Evolutionary conservation across 768 basidiomycete species (phyloP), one percentile per base, ranked within the genome.

Genomic region (Psilocybe subaeruginosa): DNA sequence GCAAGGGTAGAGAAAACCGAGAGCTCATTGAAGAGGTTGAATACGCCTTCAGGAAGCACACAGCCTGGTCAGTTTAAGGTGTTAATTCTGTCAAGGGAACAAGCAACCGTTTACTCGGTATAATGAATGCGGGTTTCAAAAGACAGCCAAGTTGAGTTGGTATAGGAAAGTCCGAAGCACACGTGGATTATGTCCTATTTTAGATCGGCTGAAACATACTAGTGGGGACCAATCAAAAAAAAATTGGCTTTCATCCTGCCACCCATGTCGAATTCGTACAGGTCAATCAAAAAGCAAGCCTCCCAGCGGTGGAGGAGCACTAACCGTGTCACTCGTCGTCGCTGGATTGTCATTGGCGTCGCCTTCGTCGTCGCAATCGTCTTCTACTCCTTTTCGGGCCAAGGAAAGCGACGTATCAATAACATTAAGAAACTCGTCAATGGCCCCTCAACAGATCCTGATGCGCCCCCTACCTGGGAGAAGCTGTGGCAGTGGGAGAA

Each of bases 401-500:
- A 51, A 8, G 30, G 50, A 33, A 31, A 51, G n/a, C 50, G 30
- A 14, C 50, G 50, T 27, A 30, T 51, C 12, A 14, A 51, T 14
- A 14, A 14, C 14, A 31, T 31, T 3, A 35, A n/a, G 29, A 35
- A n/a, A 43, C 11, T n/a, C 51, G 14, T 31, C 29, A 37, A 17
- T 2, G 31, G 16, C 51, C 12, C 51, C 33, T 12, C 11, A 1
- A 17, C 4, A 37, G 64, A 64, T 51, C 19, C 41, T n/a, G 64
- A 68, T 47, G 43, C 43, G 11, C 66, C 66, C 2, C 66, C 66
- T n/a, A 63, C 61, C 7, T 68, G 58, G 47, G 60, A 61, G n/a
- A 58, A 59, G 12, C 66, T 82, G 19, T 70, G 69, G 56, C 59
- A 79, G 48, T 82, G 74, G 74, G 81, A 85, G 67, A 69, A 64